Conservation (phyloP, 192 early-diverging fungal species). For the Entomortierella parvispora region DNA sequence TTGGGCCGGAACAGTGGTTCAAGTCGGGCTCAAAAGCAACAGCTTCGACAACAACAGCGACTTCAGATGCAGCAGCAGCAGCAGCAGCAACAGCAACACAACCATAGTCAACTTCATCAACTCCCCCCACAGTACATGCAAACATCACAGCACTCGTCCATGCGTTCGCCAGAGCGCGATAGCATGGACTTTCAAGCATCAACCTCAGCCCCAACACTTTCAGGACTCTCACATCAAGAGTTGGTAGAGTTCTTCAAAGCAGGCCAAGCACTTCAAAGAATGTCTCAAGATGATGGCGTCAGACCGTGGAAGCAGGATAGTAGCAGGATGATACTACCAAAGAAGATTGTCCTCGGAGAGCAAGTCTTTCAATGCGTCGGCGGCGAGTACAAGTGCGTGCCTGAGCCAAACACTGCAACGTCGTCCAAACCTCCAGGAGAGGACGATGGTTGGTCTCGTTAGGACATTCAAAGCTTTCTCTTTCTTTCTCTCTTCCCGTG, state of each 20-base stretch:
- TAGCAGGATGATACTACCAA: constrained; percentile 45
- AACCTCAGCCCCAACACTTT: constrained; percentile 15
- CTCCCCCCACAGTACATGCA: neutral
- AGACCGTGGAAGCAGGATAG: constrained; percentile 52
- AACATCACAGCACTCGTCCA: neutral
- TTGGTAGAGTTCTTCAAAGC: constrained; percentile 54
- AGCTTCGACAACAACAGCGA: constrained; percentile 42
- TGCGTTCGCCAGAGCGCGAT: neutral
- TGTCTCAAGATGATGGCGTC: constrained; percentile 60
- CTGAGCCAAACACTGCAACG: constrained; percentile 39
- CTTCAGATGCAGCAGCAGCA: constrained; percentile 32
- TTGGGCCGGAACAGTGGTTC: constrained; percentile 38
- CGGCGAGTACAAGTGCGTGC: constrained; percentile 50
- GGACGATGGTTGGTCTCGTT: constrained; percentile 49
- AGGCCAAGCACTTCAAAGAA: constrained; percentile 50
- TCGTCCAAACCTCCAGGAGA: constrained; percentile 44
- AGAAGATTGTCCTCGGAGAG: constrained; percentile 50
- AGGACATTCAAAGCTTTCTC: neutral
- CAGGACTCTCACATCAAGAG: constrained; percentile 37
- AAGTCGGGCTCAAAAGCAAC: constrained; percentile 40
- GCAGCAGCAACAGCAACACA: constrained; percentile 31
- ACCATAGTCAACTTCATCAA: neutral
- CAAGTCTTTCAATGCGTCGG: constrained; percentile 52
- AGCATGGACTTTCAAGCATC: neutral
- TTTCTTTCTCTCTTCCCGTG: neutral